Conservation (phyloP, 257 asterid species). For the Linaria vulgaris region DNA sequence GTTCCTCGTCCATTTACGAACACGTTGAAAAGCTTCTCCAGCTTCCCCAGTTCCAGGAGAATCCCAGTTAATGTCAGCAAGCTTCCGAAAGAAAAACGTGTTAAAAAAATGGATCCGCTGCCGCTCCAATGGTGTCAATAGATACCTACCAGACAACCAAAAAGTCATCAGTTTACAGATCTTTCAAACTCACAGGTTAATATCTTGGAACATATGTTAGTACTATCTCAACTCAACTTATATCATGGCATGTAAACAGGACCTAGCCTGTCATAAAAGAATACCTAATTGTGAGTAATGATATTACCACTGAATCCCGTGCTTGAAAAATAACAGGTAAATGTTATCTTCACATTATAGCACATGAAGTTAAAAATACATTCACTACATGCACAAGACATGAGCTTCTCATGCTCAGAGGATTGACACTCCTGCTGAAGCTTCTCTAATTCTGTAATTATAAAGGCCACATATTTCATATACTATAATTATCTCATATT, state of each 20-base stretch:
- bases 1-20: constrained; percentile 85
- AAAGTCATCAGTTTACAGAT: constrained; percentile 8
- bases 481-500: too few relatives aligned
- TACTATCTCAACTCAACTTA: constrained; percentile 8
- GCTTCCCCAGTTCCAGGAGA: constrained; percentile 47
- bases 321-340: not conserved
- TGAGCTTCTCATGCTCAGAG: not conserved
- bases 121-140: constrained; percentile 52
- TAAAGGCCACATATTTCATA: too few relatives aligned
- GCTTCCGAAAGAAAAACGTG: constrained; percentile 91
- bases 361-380: constrained; percentile 2
- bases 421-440: not conserved
- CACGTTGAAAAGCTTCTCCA: constrained; percentile 61
- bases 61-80: constrained; percentile 51
- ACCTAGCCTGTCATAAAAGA: constrained; percentile 1
- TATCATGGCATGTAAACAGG: constrained; percentile 7
- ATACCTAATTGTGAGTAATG: constrained; percentile 5
- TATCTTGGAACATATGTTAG: constrained; percentile 23
- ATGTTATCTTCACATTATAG: not conserved
- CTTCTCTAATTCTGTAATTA: not conserved
- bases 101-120: constrained; percentile 77
- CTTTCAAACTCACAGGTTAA: constrained; percentile 5
- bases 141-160: constrained; percentile 58
- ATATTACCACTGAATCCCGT: constrained; percentile 11
- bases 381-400: not conserved